Base-by-base conservation (phyloP, 73 alveolate species). In the Paramecium caudatum region DNA sequence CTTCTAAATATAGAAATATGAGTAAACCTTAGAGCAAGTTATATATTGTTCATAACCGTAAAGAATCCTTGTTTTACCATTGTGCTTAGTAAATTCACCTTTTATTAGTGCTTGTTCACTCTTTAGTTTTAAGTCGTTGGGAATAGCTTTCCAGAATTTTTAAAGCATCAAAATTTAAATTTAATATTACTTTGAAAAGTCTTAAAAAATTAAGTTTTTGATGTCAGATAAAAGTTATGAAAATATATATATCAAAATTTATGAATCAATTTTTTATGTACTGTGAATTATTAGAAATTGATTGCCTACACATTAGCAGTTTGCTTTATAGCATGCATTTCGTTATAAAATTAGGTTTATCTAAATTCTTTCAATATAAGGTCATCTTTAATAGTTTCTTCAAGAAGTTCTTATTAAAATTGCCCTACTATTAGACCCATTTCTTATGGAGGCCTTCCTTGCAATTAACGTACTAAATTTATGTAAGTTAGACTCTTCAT, bases 81-180 rank as follows among this genome's bases (percentile, higher is more conserved):
- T 74, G n/a, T 17, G 62, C 17, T 74, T 74, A n/a, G 17, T 37
- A 13, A 74, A 74, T 74, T 74, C 88, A 1, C 69, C 65, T 74
- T 74, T 15, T 9, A 74, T n/a, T 8, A 37, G 16, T 3, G 8
- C 21, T 7, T 37, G 25, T 3, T 74, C 88, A 21, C 17, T 4
- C 17, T 45, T 36, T 21, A n/a, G 68, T 7, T 36, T 74, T 34
- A 41, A 43, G 13, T 74, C 65, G 19, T 74, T 39, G 9, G 88
- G 88, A 43, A 74, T 74, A 8, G 88, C 69, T 15, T 15, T 37
- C 88, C 88, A 74, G 41, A 74, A 41, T 74, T 74, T 74, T 39
- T 74, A 37, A 41, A 17, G 43, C 88, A 74, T 74, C 10, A 41
- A 74, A 41, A 33, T 68, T 68, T 68, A 6, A 68, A 68, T 68